Base-by-base conservation (phyloP, 441 rosid species). In the Hura crepitans region DNA sequence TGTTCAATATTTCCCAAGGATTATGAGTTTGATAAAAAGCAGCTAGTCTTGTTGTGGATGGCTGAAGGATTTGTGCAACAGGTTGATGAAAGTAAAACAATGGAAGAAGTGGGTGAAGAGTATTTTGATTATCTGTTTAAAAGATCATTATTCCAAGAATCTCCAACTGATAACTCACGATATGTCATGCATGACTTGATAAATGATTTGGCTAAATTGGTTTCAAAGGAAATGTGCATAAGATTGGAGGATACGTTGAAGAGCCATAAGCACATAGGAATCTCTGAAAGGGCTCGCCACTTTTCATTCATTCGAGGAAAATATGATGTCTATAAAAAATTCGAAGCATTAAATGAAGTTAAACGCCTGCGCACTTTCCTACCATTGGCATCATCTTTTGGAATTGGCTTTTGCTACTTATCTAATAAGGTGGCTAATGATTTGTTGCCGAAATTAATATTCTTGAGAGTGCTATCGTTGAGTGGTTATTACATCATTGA, bases 31-130 rank as follows among this genome's bases (percentile, higher is more conserved):
- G 22, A 64, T 6, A 62, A 35, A 25, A 47, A 71, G 12, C 33
- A 74, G 33, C 28, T 77, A 15, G 58, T 72, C 51, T 46, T 54
- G 11, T 6, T 77, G 10, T 72, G 83, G 83, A 74, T 68, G 76
- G 71, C 72, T 0, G 51, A 67, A 17, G 72, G 74, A 18, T 50
- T 70, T 15, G 47, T 70, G 13, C 65, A 49, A 47, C 67, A 50
- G 25, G 25, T 39, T 17, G 66, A 49, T n/a, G 8, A 35, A 5
- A 6, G 59, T 42, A 57, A 68, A 30, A 57, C 14, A 42, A 25
- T 54, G 71, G 71, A 56, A 50, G 74, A 70, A 33, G 50, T 61
- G 13, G 68, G 68, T 9, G 47, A 50, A 18, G 60, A 70, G 67
- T 61, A 35, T 37, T 70, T 51, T 28, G 31, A 17, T 23, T 28